These are phyloP conservation scores for Suhomyces taliae DNA, from an alignment of 1,139 yeast genomes.

Conservation along the genomic window DNA sequence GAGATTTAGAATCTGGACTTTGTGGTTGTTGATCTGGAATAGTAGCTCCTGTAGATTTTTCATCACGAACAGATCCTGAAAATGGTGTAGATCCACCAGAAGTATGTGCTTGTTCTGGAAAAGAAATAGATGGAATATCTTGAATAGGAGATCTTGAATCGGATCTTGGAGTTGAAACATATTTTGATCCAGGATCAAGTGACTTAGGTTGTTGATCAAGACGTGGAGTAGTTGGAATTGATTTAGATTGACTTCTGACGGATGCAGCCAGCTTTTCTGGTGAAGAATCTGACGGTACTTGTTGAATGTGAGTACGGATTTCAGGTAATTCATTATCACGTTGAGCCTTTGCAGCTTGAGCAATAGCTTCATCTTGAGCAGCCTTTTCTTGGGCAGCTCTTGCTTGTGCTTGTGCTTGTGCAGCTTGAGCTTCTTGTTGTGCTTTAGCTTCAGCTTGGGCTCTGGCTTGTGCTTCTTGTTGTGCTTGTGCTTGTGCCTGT, in stretches of 20 bases:
- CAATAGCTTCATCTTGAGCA: neutral
- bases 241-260: neutral
- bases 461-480: slow-evolving; percentile 3
- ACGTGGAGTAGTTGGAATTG: slow-evolving; percentile 3
- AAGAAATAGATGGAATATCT: slow-evolving; percentile 32
- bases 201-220: slow-evolving; percentile 1
- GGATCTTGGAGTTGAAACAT: slow-evolving; percentile 4
- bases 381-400: neutral
- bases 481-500: slow-evolving; percentile 4
- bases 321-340: slow-evolving; percentile 7
- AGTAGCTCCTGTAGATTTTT: slow-evolving; percentile 11
- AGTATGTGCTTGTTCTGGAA: slow-evolving; percentile 74
- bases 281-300: neutral
- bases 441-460: slow-evolving; percentile 5
- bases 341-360: neutral
- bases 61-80: slow-evolving; percentile 15
- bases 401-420: neutral
- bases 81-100: slow-evolving; percentile 32
- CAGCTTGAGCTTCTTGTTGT: slow-evolving; percentile 2
- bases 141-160: neutral
- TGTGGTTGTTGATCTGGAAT: slow-evolving; percentile 40
- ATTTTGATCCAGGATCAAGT: slow-evolving; percentile 1
- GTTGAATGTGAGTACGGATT: slow-evolving; percentile 3
- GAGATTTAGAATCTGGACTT: slow-evolving; percentile 26
- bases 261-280: neutral